These are phyloP conservation scores for Platanthera zijinensis DNA, from an alignment of 106 monocot species.

Conservation along the genomic window DNA sequence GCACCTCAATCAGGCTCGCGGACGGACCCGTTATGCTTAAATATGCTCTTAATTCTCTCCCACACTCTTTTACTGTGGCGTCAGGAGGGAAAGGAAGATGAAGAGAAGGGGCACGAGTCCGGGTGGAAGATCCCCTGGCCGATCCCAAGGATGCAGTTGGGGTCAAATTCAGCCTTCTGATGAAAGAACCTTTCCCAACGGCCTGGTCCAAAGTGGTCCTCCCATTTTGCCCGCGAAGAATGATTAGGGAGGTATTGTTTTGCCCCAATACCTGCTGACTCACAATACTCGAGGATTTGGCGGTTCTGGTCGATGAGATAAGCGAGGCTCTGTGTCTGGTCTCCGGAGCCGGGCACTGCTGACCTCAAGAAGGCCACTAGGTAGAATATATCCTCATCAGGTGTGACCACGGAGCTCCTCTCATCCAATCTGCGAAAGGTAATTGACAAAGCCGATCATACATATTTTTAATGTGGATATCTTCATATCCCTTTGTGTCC, in stretches of 20 bases:
- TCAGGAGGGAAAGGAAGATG: conserved; percentile 5
- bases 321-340: conserved; percentile 31
- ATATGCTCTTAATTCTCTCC: neutral
- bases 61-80: too few relatives aligned
- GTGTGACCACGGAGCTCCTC: conserved; percentile 61
- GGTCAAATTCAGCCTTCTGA: conserved; percentile 64
- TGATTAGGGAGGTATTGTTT: conserved; percentile 77
- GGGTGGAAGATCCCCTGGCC: conserved; percentile 66
- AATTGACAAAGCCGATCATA: neutral
- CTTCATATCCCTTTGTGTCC: too few relatives aligned
- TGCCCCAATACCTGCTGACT: conserved; percentile 26
- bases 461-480: neutral
- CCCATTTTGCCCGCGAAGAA: conserved; percentile 35
- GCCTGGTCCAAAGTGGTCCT: conserved; percentile 44
- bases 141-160: conserved; percentile 42
- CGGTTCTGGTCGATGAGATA: conserved; percentile 43
- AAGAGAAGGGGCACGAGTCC: conserved; percentile 3
- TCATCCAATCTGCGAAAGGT: conserved; percentile 63
- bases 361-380: conserved; percentile 67
- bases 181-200: conserved; percentile 48
- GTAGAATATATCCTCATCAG: conserved; percentile 87
- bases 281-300: conserved; percentile 46
- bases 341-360: conserved; percentile 35
- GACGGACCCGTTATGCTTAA: neutral
- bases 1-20: neutral